These are phyloP conservation scores for Blepharisma stoltei DNA, from an alignment of 73 alveolate species.

Conservation along the genomic window DNA sequence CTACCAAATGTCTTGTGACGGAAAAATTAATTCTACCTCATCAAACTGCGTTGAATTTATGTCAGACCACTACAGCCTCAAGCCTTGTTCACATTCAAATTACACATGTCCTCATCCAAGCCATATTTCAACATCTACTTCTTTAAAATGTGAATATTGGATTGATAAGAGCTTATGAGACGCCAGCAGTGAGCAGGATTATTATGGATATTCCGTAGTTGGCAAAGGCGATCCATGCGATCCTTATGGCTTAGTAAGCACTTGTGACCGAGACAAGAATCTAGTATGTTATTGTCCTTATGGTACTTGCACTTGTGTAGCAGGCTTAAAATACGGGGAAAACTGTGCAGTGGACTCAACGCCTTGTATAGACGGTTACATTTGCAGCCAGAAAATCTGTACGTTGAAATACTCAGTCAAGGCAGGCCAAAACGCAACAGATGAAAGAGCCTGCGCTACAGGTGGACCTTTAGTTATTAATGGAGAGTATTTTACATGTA, in stretches of 20 bases:
- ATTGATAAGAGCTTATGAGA: constrained; percentile 21
- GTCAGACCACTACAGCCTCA: background rate
- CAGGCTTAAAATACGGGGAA: constrained; percentile 24
- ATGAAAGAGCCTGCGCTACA: background rate
- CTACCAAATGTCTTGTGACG: no score
- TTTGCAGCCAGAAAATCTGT: constrained; percentile 11
- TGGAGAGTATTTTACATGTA: constrained; percentile 3
- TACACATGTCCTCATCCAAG: constrained; percentile 27
- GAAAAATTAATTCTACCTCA: no score
- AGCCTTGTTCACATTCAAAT: background rate
- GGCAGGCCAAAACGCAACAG: constrained; percentile 14
- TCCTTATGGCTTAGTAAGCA: constrained; percentile 29
- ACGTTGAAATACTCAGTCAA: background rate
- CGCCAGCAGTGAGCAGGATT: constrained; percentile 3
- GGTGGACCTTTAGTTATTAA: constrained; percentile 25
- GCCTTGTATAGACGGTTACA: constrained; percentile 14
- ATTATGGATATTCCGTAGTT: constrained; percentile 17
- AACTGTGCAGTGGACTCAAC: background rate
- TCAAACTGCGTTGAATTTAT: no score
- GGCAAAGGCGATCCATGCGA: constrained; percentile 32
- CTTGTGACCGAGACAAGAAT: constrained; percentile 34
- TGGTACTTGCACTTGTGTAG: background rate
- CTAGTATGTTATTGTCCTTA: constrained; percentile 33
- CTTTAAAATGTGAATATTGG: constrained; percentile 24
- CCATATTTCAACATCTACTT: constrained; percentile 20